phyloP scores from a whole-genome alignment of 805 yeast genomes.

The Cyberlindnera misumaiensis region DNA sequence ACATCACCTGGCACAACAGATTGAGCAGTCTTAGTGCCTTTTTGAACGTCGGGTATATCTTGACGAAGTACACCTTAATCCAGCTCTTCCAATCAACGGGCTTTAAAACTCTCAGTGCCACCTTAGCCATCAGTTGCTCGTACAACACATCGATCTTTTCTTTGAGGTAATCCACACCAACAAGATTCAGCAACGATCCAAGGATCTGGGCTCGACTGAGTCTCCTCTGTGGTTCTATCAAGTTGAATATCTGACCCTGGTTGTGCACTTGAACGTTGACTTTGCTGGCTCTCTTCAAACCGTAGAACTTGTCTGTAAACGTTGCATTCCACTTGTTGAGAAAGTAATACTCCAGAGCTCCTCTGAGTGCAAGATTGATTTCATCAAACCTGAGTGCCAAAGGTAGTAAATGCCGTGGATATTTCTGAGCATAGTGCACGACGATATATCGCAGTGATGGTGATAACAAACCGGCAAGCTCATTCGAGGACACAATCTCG shows the following conservation, averaged over 20 bases:
- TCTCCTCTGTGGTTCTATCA: conserved; percentile 44
- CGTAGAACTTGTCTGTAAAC: conserved; percentile 89
- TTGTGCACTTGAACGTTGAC: conserved; percentile 28
- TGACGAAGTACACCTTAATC: conserved; percentile 38
- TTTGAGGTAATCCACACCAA: conserved; percentile 60
- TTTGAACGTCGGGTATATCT: conserved; percentile 54
- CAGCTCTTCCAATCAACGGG: conserved; percentile 12
- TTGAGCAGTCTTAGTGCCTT: conserved; percentile 41
- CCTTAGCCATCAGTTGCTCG: conserved; percentile 56
- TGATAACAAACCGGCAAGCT: conserved; percentile 67
- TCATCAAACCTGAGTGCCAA: conserved; percentile 73
- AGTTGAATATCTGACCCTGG: conserved; percentile 22
- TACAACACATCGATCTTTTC: conserved; percentile 62
- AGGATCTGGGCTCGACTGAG: conserved; percentile 46
- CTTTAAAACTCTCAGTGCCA: conserved; percentile 41
- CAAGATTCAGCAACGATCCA: conserved; percentile 50
- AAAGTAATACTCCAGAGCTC: conserved; percentile 64
- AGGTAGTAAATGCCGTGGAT: conserved; percentile 62
- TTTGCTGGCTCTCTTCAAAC: conserved; percentile 54
- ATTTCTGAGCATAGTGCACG: conserved; percentile 71
- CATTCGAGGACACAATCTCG: conserved; percentile 78
- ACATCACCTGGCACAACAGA: conserved; percentile 53
- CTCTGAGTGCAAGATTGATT: conserved; percentile 52
- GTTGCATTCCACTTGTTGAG: conserved; percentile 72
- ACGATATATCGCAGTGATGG: conserved; percentile 78